These are phyloP conservation scores for Exutisphaerella laricina DNA, from an alignment of 2,329 filamentous ascomycete species.

Conservation along the genomic window DNA sequence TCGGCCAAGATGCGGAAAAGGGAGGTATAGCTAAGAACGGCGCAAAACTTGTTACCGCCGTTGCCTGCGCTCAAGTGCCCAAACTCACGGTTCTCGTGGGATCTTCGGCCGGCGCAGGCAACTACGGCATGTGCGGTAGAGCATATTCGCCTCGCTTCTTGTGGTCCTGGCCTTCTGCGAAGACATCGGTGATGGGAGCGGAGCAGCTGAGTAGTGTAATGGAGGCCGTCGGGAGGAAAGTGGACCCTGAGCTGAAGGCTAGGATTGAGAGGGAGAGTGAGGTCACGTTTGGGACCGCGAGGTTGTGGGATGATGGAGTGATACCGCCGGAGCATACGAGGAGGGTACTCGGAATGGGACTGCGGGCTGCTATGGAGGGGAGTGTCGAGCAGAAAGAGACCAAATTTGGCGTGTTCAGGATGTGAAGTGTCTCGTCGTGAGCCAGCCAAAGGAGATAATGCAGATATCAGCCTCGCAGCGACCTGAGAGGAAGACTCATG, in stretches of 20 bases:
- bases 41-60: conserved; percentile 91
- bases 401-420: conserved; percentile 38
- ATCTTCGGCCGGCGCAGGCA: conserved; percentile 85
- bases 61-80: conserved; percentile 87
- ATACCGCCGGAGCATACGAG: conserved; percentile 48
- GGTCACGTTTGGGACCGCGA: conserved; percentile 78
- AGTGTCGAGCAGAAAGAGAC: conserved; percentile 32
- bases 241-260: conserved; percentile 72
- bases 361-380: conserved; percentile 40
- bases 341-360: conserved; percentile 44
- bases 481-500: too few relatives aligned
- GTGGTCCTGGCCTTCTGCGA: conserved; percentile 98
- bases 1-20: conserved; percentile 83
- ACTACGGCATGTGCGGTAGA: conserved; percentile 96
- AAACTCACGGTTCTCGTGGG: conserved; percentile 98
- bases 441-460: background rate
- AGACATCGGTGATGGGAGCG: conserved; percentile 90
- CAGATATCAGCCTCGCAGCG: too few relatives aligned
- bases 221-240: conserved; percentile 82
- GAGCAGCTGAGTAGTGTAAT: conserved; percentile 91
- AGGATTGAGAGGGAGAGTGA: conserved; percentile 89
- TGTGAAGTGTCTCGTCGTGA: conserved; percentile 26
- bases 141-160: conserved; percentile 88
- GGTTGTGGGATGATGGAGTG: conserved; percentile 68
- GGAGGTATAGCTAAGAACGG: conserved; percentile 98